These are phyloP conservation scores for Metschnikowia noctiluminum DNA, from an alignment of 805 yeast genomes.

Conservation along the genomic window DNA sequence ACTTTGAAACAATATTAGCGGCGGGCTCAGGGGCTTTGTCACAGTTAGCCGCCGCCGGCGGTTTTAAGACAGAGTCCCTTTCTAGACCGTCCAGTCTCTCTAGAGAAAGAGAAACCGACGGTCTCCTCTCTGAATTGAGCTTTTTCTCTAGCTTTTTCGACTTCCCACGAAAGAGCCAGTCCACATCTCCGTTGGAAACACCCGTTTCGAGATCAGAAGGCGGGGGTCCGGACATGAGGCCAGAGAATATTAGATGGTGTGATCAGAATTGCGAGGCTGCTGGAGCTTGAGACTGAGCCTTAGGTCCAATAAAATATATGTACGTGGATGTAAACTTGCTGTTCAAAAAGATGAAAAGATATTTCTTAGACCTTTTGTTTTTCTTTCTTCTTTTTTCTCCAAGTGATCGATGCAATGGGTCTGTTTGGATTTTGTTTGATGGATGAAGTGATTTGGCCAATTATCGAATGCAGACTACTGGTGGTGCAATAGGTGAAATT, in stretches of 20 bases:
- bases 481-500: background rate
- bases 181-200: constrained; percentile 73
- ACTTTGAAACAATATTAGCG: background rate
- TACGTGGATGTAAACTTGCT: too few relatives aligned
- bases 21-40: background rate
- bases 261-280: background rate
- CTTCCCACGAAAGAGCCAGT: constrained; percentile 82
- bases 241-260: background rate
- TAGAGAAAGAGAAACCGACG: constrained; percentile 5
- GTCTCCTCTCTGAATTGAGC: constrained; percentile 22
- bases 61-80: background rate
- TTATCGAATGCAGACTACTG: background rate
- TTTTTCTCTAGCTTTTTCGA: constrained; percentile 53
- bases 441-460: too few relatives aligned
- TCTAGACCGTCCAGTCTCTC: constrained; percentile 6
- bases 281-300: background rate
- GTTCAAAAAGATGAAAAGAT: too few relatives aligned
- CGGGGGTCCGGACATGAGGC: constrained; percentile 13
- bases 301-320: too few relatives aligned
- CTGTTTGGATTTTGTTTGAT: too few relatives aligned
- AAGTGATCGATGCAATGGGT: too few relatives aligned
- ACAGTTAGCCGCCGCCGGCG: background rate
- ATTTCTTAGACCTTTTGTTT: background rate
- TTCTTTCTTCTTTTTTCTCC: too few relatives aligned
- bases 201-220: constrained; percentile 39